Conservation (phyloP, 805 yeast species). For the Wickerhamiella kazuoi region DNA sequence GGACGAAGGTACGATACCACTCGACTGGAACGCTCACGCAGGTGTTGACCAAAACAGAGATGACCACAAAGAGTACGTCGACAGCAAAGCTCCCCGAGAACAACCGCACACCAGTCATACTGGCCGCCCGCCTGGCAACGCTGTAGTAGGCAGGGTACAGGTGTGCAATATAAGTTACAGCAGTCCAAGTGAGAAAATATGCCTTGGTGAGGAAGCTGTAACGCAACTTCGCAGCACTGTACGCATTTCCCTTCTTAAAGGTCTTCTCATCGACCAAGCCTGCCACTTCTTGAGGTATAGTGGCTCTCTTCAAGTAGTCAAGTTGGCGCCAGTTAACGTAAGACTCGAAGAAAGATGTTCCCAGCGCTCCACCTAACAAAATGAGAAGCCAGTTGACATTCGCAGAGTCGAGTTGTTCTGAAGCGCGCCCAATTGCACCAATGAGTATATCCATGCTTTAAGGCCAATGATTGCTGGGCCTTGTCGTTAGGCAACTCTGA, state of each 20-base stretch:
- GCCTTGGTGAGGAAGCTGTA: conserved; percentile 43
- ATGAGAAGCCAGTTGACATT: not conserved
- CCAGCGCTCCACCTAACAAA: not conserved
- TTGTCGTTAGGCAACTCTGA: no score
- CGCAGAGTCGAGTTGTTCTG: no score
- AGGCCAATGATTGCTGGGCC: no score
- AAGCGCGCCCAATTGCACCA: no score
- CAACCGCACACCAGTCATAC: conserved; percentile 21
- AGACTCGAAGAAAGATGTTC: conserved; percentile 30
- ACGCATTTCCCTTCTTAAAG: conserved; percentile 57
- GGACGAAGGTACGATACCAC: conserved; percentile 64
- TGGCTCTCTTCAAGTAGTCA: conserved; percentile 30
- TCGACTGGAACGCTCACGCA: conserved; percentile 47
- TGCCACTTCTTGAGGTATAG: conserved; percentile 52
- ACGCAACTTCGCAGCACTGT: conserved; percentile 59
- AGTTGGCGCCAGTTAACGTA: conserved; percentile 66
- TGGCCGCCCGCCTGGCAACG: conserved; percentile 17
- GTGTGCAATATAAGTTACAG: conserved; percentile 41
- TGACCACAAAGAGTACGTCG: conserved; percentile 45
- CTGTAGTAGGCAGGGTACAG: conserved; percentile 48
- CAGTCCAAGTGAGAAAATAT: conserved; percentile 36
- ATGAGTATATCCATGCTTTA: no score
- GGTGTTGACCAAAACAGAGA: conserved; percentile 32
- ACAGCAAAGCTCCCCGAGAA: conserved; percentile 44
- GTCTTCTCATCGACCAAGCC: conserved; percentile 56